Percentiles rank a stretch among this genome's conserved stretches.
phyloP scores from a whole-genome alignment of 768 basidiomycete species.

The Wakefieldia striispora region DNA sequence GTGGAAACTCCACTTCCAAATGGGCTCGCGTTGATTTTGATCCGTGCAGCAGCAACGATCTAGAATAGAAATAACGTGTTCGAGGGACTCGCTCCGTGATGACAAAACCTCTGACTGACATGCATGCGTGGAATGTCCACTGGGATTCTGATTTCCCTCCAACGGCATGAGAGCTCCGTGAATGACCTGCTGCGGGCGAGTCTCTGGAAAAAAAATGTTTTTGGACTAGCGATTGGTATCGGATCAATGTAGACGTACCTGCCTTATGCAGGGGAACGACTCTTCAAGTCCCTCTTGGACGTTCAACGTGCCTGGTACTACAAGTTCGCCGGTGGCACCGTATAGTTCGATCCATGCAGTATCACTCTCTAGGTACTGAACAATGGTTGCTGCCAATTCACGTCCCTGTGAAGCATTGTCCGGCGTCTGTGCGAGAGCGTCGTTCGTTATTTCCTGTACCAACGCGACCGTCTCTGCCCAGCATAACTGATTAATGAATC shows the following conservation, averaged over 20 bases:
- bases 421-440: constrained; percentile 38
- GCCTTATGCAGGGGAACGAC: constrained; percentile 25
- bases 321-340: constrained; percentile 65
- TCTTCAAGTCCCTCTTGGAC: constrained; percentile 29
- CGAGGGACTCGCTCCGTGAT: background rate
- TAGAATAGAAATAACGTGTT: constrained; percentile 26
- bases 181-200: constrained; percentile 43
- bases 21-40: constrained; percentile 48
- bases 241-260: constrained; percentile 27
- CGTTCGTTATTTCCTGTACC: constrained; percentile 49
- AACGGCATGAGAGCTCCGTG: constrained; percentile 38
- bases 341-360: constrained; percentile 70
- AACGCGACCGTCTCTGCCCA: constrained; percentile 64
- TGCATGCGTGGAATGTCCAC: constrained; percentile 84
- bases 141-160: constrained; percentile 79
- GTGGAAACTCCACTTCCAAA: constrained; percentile 33
- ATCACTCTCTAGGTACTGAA: constrained; percentile 60
- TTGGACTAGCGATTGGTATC: constrained; percentile 21
- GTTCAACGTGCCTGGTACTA: constrained; percentile 45
- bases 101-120: constrained; percentile 42
- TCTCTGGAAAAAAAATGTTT: constrained; percentile 29
- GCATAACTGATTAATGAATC: constrained; percentile 6
- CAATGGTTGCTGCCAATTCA: constrained; percentile 45
- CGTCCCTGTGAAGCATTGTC: constrained; percentile 37
- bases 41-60: constrained; percentile 64